Base-by-base conservation (phyloP, 2,329 filamentous ascomycete genomes). In the Paramyrothecium roridum region DNA sequence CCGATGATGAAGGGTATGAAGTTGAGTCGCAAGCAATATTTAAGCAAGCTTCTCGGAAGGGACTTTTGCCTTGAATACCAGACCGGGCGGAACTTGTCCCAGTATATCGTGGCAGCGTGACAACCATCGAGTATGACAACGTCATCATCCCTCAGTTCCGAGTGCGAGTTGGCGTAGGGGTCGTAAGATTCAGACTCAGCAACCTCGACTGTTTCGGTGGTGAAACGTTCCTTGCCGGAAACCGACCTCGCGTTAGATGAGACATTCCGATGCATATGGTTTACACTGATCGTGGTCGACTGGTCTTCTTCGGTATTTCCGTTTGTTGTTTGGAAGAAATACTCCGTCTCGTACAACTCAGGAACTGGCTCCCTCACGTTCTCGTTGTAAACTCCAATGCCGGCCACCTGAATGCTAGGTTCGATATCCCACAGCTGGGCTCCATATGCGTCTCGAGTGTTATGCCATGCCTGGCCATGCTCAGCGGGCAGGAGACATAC, bases 381-480 rank as follows among this genome's bases (percentile, higher is more conserved):
- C 37, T 43, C 37, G 16, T 43, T 19, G 37, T 43, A 43, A 4
- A 43, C 66, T 16, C 65, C 61, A 30, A 73, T 68, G 13, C 60
- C 71, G n/a, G 66, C 68, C 1, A 73, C 68, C 49, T 72, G 68
- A 6, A 59, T 65, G 33, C 64, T 59, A 6, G 71, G 68, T 1
- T 63, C 62, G 10, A 73, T 72, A 22, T 73, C 70, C 67, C 70
- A 72, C 3, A 73, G 62, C 1, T 58, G 57, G 13, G 65, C 65
- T 17, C 62, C 52, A 50, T 70, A 73, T 8, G 64, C 61, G 50
- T 73, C 70, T 8, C 60, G 57, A 63, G 70, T 71, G 30, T 71
- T 52, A 20, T 62, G 59, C 67, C 67, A 70, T 7, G 64, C 56
- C 33, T 71, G 67, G 1, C 59, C 51, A 2, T 51, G 58, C 2